phyloP scores from a whole-genome alignment of 768 basidiomycete genomes.

The Paxillus involutus region DNA sequence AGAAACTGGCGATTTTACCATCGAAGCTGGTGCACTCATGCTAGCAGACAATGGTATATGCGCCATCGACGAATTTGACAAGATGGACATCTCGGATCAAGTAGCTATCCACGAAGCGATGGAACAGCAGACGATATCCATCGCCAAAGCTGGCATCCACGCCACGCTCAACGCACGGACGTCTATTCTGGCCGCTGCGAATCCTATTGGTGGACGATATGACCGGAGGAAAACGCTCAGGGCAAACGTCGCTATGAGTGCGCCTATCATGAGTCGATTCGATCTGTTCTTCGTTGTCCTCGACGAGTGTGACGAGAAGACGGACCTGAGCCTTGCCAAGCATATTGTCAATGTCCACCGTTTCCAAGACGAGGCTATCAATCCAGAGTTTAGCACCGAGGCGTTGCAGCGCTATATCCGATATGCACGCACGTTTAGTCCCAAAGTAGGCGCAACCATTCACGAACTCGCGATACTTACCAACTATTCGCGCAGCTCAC shows the following conservation, averaged over 20 bases:
- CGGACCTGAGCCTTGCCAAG: slow-evolving; percentile 89
- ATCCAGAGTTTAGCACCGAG: slow-evolving; percentile 97
- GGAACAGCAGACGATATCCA: slow-evolving; percentile 99
- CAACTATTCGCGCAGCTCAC: slow-evolving; percentile 62
- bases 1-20: slow-evolving; percentile 98
- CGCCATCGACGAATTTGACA: slow-evolving; percentile 99
- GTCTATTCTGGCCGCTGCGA: slow-evolving; percentile 96
- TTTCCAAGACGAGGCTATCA: slow-evolving; percentile 91
- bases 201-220: slow-evolving; percentile 95
- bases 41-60: slow-evolving; percentile 99
- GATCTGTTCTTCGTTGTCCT: slow-evolving; percentile 98
- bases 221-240: slow-evolving; percentile 91
- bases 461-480: not conserved
- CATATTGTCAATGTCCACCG: slow-evolving; percentile 99
- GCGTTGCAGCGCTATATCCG: slow-evolving; percentile 95
- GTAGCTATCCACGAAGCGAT: slow-evolving; percentile 99
- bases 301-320: slow-evolving; percentile 93
- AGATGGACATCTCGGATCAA: slow-evolving; percentile 99
- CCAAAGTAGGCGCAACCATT: slow-evolving; percentile 59
- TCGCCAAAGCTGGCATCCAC: slow-evolving; percentile 98
- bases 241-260: slow-evolving; percentile 95
- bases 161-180: slow-evolving; percentile 98
- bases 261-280: slow-evolving; percentile 98
- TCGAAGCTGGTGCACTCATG: slow-evolving; percentile 99
- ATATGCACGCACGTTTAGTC: slow-evolving; percentile 96